Base-by-base conservation (phyloP, 345 rosid genomes). In the Citrus medica region DNA sequence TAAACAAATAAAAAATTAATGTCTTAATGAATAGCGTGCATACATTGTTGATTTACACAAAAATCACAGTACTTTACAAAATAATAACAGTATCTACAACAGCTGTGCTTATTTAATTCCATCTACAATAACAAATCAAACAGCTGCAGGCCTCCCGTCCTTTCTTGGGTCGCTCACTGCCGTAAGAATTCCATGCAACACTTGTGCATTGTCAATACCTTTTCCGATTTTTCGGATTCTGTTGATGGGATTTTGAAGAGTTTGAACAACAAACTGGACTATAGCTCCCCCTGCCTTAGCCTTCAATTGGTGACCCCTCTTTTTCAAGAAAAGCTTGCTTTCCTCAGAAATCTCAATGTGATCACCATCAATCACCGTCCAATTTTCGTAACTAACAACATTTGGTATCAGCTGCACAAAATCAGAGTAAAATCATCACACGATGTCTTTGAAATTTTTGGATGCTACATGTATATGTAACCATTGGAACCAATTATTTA, bases 121-220 rank as follows among this genome's bases (percentile, higher is more conserved):
- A 2, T 42, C 12, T 21, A 4, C 24, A 65, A 65, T 12, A 13
- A 33, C 19, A 73, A 71, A 70, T 92, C 86, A 95, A 40, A 85
- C 87, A 1, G 93, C 94, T 28, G 99, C 99, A 60, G 98, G 98
- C 75, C 82, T 88, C 61, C 98, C 98, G 79, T 91, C 91, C 77
- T 96, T 96, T 81, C 97, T 82, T 6, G 97, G 99, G 79, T 96
- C 98, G 76, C 97, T 85, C 24, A 94, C 99, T 24, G 92, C 98
- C 22, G 93, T 90, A 25, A 94, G 89, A 32, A 56, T 82, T 59
- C 99, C 98, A n/a, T 59, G 91, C 61, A 80, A 67, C 32, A 80
- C 66, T 9, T 17, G 4, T 12, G 74, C 64, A 53, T 63, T 77
- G 40, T 62, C 76, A n/a, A 40, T 71, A 40, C 83, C 77, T 75